Conservation (phyloP, 208 protist genomes). For the Wallacemonas sp. region DNA sequence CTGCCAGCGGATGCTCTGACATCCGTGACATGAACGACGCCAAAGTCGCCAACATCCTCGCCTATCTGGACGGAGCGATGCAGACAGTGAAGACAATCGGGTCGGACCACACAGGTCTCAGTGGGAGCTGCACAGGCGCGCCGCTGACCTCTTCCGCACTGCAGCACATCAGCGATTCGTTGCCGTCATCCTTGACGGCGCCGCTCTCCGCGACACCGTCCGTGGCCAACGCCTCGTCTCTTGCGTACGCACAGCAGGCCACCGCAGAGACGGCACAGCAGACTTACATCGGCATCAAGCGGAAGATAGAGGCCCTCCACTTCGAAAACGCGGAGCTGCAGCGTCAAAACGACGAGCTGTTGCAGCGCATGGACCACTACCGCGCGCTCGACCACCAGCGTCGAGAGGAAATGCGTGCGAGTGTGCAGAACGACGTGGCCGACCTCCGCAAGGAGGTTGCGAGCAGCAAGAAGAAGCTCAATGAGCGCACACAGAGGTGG, state of each 20-base stretch:
- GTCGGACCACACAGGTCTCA: conserved; percentile 10
- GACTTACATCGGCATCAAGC: conserved; percentile 81
- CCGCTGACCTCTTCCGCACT: conserved; percentile 34
- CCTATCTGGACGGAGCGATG: conserved; percentile 69
- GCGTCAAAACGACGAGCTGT: conserved; percentile 67
- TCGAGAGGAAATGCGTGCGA: conserved; percentile 20
- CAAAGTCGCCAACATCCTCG: conserved; percentile 83
- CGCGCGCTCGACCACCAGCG: conserved; percentile 33
- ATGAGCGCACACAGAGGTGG: conserved; percentile 31
- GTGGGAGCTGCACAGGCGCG: conserved; percentile 12
- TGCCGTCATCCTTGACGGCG: neutral
- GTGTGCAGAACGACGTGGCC: conserved; percentile 39
- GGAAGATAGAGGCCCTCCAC: conserved; percentile 71
- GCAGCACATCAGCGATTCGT: conserved; percentile 23
- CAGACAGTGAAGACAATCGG: conserved; percentile 1
- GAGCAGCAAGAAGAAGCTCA: conserved; percentile 27
- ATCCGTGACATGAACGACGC: conserved; percentile 87
- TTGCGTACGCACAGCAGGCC: conserved; percentile 16
- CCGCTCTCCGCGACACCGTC: conserved; percentile 16
- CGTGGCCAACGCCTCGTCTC: conserved; percentile 5
- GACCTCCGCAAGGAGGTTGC: conserved; percentile 32
- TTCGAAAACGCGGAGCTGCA: conserved; percentile 77
- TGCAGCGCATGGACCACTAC: conserved; percentile 32
- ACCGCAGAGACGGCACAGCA: conserved; percentile 38
- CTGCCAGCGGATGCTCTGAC: conserved; percentile 62